Percentiles rank a stretch among this genome's conserved stretches.
Conservation (phyloP, 1,139 yeast genomes). For the Spencermartinsiella ligniputridi region DNA sequence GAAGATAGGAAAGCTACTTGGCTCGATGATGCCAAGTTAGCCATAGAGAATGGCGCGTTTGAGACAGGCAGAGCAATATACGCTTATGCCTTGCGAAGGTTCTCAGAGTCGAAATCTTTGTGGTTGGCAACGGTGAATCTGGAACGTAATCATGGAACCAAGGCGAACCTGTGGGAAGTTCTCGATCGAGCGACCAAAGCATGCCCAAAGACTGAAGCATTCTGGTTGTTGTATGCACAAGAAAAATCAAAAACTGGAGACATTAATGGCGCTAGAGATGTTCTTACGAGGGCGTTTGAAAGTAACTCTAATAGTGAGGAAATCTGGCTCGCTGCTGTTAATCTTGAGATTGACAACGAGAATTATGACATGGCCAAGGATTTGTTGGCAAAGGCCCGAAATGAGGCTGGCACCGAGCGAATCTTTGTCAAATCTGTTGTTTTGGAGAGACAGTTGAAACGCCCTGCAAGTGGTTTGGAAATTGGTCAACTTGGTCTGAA, state of each 20-base stretch:
- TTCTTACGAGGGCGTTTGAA: slow-evolving; percentile 47
- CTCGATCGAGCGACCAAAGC: slow-evolving; percentile 49
- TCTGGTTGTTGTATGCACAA: slow-evolving; percentile 68
- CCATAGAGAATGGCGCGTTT: slow-evolving; percentile 28
- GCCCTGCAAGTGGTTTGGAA: slow-evolving; percentile 37
- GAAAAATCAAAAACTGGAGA: slow-evolving; percentile 57
- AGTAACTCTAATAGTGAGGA: slow-evolving; percentile 45
- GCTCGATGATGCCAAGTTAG: slow-evolving; percentile 35
- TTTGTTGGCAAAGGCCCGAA: slow-evolving; percentile 42
- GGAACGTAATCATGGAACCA: slow-evolving; percentile 38
- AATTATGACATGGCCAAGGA: slow-evolving; percentile 40
- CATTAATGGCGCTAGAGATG: slow-evolving; percentile 47
- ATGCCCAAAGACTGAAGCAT: slow-evolving; percentile 47
- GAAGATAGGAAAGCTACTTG: slow-evolving; percentile 30
- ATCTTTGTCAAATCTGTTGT: slow-evolving; percentile 64
- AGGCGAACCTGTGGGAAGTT: slow-evolving; percentile 40
- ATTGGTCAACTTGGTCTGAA: slow-evolving; percentile 45
- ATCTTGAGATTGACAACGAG: slow-evolving; percentile 49
- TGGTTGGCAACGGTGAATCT: slow-evolving; percentile 56
- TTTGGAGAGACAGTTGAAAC: slow-evolving; percentile 43
- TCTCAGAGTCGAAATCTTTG: slow-evolving; percentile 46
- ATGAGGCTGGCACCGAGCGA: slow-evolving; percentile 38
- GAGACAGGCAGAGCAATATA: slow-evolving; percentile 48
- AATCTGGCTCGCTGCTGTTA: slow-evolving; percentile 68
- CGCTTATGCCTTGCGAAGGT: slow-evolving; percentile 42